phyloP scores from a whole-genome alignment of 2,329 filamentous ascomycete species.

The Epichloe coenophiala region DNA sequence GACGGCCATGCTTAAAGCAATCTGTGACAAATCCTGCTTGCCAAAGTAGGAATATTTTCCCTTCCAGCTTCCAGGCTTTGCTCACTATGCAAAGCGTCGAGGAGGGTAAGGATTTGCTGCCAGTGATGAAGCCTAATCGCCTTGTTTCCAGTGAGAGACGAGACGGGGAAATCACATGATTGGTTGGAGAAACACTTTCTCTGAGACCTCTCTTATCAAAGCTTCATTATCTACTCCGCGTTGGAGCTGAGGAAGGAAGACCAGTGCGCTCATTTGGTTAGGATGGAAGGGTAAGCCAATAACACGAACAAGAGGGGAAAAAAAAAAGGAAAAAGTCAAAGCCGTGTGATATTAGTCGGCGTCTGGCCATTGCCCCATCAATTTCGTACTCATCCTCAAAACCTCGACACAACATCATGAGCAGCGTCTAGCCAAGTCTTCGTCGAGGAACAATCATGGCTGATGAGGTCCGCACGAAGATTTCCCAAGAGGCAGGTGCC shows the following conservation, averaged over 20 bases:
- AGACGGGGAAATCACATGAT: conserved; percentile 7
- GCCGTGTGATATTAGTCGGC: not conserved
- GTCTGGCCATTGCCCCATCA: not conserved
- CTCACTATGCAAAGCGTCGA: too few species aligned
- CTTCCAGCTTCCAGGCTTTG: too few species aligned
- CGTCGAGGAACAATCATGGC: conserved; percentile 1
- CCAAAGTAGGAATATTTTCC: too few species aligned
- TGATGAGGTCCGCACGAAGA: not conserved
- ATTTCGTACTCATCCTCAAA: not conserved
- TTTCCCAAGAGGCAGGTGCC: conserved; percentile 18
- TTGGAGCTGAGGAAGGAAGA: not conserved
- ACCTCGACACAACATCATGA: not conserved
- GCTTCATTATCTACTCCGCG: not conserved
- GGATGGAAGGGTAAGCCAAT: not conserved
- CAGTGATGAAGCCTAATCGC: not conserved
- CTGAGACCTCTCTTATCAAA: conserved; percentile 1
- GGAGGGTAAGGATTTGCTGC: not conserved
- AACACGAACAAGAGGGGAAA: not conserved
- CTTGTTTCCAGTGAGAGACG: not conserved
- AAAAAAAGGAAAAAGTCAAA: not conserved
- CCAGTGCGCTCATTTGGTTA: not conserved
- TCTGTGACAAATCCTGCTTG: not conserved
- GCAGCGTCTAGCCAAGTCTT: not conserved
- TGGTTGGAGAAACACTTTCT: conserved; percentile 1
- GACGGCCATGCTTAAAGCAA: not conserved